These are phyloP conservation scores for Hemerocallis citrina DNA, from an alignment of 106 monocot genomes.

Conservation along the genomic window DNA sequence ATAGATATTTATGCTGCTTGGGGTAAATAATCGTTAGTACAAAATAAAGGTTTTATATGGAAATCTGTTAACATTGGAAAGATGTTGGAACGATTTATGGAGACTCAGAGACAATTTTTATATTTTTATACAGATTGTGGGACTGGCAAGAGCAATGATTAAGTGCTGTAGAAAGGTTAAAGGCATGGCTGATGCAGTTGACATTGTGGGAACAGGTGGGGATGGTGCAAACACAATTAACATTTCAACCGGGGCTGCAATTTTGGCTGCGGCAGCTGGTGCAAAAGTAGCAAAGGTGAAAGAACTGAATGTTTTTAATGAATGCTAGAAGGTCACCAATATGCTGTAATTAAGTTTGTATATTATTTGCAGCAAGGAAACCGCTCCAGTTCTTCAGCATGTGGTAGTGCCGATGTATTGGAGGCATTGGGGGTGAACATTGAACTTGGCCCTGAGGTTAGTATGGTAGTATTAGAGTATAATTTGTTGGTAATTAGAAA, in stretches of 20 bases:
- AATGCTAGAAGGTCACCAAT: neutral
- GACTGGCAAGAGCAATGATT: no score
- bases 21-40: neutral
- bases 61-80: neutral
- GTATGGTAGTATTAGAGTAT: conserved; percentile 10
- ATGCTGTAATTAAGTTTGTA: neutral
- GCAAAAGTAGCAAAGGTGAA: no score
- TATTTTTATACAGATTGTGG: no score
- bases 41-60: neutral
- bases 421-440: conserved; percentile 84
- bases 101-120: neutral
- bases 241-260: no score
- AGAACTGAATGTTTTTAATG: neutral
- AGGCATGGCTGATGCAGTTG: no score
- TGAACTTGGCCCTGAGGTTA: conserved; percentile 52
- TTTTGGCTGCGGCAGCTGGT: no score
- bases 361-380: conserved; percentile 76
- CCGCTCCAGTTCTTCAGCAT: conserved; percentile 82
- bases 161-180: no score
- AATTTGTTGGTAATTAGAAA: neutral
- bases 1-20: no score
- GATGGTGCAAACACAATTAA: conserved; percentile 78
- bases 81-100: neutral
- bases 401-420: conserved; percentile 93
- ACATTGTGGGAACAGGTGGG: conserved; percentile 82